Base-by-base conservation (phyloP, 768 basidiomycete species). In the Mycena vulgaris region DNA sequence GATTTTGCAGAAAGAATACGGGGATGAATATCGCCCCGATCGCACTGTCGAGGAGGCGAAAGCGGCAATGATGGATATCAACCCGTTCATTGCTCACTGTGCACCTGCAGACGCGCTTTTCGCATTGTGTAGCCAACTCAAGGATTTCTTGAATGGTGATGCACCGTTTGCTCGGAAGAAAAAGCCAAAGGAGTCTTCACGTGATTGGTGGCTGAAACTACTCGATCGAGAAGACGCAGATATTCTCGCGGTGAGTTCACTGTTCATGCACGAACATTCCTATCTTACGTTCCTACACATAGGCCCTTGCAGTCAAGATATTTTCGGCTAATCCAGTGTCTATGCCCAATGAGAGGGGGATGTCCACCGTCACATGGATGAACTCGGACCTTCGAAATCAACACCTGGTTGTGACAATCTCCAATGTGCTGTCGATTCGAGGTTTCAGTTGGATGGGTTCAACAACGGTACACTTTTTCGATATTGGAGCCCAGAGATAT, bases 221-320 rank as follows among this genome's bases (percentile, higher is more conserved):
- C 35, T 64, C 6, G 9, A 42, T 40, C 25, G 30, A 30, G 39
- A 52, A 4, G 52, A 64, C 16, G 17, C 52, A 23, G 51, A 55
- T 55, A 45, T 64, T 19, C 63, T 64, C 21, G 52, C 62, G 3
- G 62, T 63, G 16, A 25, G 33, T 40, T 31, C 28, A 8, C 13
- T 14, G 1, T 52, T n/a, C n/a, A n/a, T n/a, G n/a, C n/a, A n/a
- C n/a, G n/a, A n/a, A n/a, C n/a, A n/a, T n/a, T n/a, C n/a, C 6
- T 6, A 37, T 40, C 56, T 40, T 19, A 40, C 37, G 14, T n/a
- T 31, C 27, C 9, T 35, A 14, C 7, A 4, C 17, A n/a, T n/a
- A 65, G 63, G 53, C 63, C 6, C 53, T 65, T 16, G 63, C 52
- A 11, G 53, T 65, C 4, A 65, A 65, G 25, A 42, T 65, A 16